Evolutionary conservation across 2,329 filamentous ascomycete species (phyloP), one percentile per base, ranked within the genome.

Genomic region (Colletotrichum cereale): DNA sequence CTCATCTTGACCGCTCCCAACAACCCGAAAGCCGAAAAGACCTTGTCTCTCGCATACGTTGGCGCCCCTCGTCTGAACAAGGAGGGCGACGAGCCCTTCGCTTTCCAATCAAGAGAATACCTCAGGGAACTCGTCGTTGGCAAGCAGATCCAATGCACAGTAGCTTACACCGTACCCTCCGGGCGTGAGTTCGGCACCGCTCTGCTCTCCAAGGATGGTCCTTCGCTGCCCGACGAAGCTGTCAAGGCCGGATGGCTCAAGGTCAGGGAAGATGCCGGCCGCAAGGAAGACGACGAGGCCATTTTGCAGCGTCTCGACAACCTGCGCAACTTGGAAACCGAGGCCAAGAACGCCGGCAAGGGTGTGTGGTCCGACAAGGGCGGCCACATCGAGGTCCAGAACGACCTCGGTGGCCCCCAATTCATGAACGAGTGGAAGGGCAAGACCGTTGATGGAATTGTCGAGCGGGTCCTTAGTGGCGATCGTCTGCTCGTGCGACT

Each of bases 71-170:
- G 95, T 79, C 81, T 98, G 81, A 92, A 88, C 84, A 92, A 94
- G 82, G 95, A 98, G 76, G 95, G 93, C 69, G 96, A 98, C 78
- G 95, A 98, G 88, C 91, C 92, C 47, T 97, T 93, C 79, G 95
- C 94, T 70, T 99, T 98, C 83, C 92, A 96, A 83, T 97, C 96
- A 72, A 94, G 96, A 79, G 96, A 99, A 83, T 96, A 93, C 81
- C 89, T 99, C 73, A 93, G 96, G 78, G 91, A 92, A 75, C 86
- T 95, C 62, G 88, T 92, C 50, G 92, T 98, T 67, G 96, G 96
- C 79, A 97, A 97, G 82, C 88, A 91, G 36, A 87, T 99, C 73
- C 91, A 95, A 76, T 97, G 96, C 86, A 90, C 90, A 71, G 87
- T 97, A 53, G 87, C 95, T 64, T 98, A 99, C 84, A 93, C 92